phyloP scores from a whole-genome alignment of 2,329 filamentous ascomycete genomes.

The Claviceps spartinae region DNA sequence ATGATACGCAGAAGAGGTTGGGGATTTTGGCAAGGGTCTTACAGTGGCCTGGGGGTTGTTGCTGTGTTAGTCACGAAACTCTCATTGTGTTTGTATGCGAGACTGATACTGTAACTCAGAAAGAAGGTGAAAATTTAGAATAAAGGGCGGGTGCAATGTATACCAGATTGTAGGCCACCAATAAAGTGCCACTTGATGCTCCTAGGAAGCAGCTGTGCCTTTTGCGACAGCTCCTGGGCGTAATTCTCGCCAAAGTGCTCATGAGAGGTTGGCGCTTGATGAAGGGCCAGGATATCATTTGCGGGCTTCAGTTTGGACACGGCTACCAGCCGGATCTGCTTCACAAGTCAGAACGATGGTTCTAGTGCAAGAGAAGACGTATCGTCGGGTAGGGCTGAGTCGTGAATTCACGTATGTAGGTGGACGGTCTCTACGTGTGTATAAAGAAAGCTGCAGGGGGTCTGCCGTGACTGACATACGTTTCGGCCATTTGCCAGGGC shows the following conservation, averaged over 20 bases:
- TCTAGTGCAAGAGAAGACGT: not conserved
- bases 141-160: not conserved
- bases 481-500: conserved; percentile 38
- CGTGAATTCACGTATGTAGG: not conserved
- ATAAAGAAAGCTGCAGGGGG: too few species aligned
- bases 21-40: conserved; percentile 73
- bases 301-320: conserved; percentile 94
- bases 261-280: conserved; percentile 46
- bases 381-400: not conserved
- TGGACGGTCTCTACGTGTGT: too few species aligned
- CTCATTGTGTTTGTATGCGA: not conserved
- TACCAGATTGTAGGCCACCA: conserved; percentile 71
- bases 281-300: conserved; percentile 76
- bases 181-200: conserved; percentile 93
- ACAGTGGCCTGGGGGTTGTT: conserved; percentile 57
- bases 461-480: conserved; percentile 25
- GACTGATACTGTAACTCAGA: not conserved
- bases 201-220: conserved; percentile 63
- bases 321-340: conserved; percentile 70
- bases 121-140: not conserved
- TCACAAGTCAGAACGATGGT: not conserved
- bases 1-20: conserved; percentile 85
- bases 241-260: conserved; percentile 96
- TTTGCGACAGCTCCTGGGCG: conserved; percentile 75
- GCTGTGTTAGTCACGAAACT: not conserved